Evolutionary conservation across 176 grass and related monocot genomes (phyloP), one percentile per base, ranked within the genome.

Genomic region (Juncus inflexus): DNA sequence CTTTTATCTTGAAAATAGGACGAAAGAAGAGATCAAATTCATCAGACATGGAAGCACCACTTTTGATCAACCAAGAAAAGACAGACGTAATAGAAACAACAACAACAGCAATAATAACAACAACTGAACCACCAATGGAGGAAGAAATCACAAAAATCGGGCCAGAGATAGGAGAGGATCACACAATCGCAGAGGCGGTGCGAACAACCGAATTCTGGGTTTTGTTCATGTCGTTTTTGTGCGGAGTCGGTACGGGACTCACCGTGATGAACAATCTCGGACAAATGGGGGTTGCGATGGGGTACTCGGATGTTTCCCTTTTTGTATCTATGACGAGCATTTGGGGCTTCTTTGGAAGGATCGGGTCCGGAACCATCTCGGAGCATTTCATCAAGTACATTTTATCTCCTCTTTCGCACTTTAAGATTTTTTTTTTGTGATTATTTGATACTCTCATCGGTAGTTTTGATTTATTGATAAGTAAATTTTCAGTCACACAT

Each of bases 241-340:
- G 86, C 79, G 94, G 94, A 3, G 94, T 97, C 0, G 94, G 94
- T 42, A 92, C 94, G 42, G 94, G 94, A 40, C 75, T 97, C 4
- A 75, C 88, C 35, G 94, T 97, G 42, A 97, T 97, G 82, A 97
- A 97, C 85, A 97, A 97, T 70, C 74, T 97, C 62, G 94, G 94
- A 19, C 94, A 97, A 83, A 92, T 97, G 83, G 94, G 94, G 15
- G 50, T 80, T 0, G 94, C 94, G 45, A 89, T 97, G 88, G 94
- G 88, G 19, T 89, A 89, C 82, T 36, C 41, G 40, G 88, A 97
- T 63, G 88, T 97, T 56, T 97, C 94, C 36, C 68, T 97, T 67
- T 97, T 97, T 76, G 85, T 97, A 62, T 97, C 94, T 68, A 81
- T 99, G 83, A 86, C 83, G 43, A 91, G 88, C 87, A 99, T 89